These are phyloP conservation scores for Syzygium grande DNA, from an alignment of 345 rosid genomes.

Conservation along the genomic window DNA sequence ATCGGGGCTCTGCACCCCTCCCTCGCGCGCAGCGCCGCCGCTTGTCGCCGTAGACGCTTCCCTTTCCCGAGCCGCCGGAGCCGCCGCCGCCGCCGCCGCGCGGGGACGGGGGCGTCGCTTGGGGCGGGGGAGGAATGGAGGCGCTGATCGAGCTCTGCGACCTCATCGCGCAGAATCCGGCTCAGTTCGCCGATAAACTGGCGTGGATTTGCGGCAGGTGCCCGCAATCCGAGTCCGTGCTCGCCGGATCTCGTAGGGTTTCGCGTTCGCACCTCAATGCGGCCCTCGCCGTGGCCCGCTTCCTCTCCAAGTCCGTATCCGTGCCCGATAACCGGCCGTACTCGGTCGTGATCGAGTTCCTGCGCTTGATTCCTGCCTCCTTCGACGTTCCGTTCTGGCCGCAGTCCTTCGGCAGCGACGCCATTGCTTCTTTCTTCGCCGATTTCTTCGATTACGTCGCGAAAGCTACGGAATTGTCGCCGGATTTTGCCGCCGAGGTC, in stretches of 20 bases:
- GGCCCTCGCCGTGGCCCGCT: slow-evolving; percentile 66
- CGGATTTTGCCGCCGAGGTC: slow-evolving; percentile 61
- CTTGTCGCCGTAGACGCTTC: background rate
- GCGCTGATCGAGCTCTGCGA: slow-evolving; percentile 84
- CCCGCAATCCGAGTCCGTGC: slow-evolving; percentile 63
- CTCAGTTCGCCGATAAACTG: slow-evolving; percentile 70
- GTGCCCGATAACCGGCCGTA: slow-evolving; percentile 46
- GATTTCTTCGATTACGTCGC: slow-evolving; percentile 64
- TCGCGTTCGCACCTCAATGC: slow-evolving; percentile 89
- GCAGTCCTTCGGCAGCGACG: slow-evolving; percentile 46
- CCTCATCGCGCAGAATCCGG: slow-evolving; percentile 63
- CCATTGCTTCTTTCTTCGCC: slow-evolving; percentile 47
- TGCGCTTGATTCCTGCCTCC: slow-evolving; percentile 61
- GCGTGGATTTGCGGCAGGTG: slow-evolving; percentile 90
- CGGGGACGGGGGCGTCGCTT: background rate
- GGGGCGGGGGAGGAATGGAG: slow-evolving; percentile 30
- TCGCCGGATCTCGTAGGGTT: slow-evolving; percentile 63
- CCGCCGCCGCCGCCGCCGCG: background rate
- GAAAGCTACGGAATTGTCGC: slow-evolving; percentile 33
- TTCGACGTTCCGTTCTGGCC: slow-evolving; percentile 87
- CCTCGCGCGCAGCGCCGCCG: background rate
- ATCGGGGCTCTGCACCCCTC: background rate
- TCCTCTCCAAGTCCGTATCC: slow-evolving; percentile 52
- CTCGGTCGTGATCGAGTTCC: slow-evolving; percentile 53
- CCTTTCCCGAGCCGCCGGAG: background rate